These are phyloP conservation scores for Pythium brachiatum DNA, from an alignment of 352 stramenopile species.

Conservation along the genomic window DNA sequence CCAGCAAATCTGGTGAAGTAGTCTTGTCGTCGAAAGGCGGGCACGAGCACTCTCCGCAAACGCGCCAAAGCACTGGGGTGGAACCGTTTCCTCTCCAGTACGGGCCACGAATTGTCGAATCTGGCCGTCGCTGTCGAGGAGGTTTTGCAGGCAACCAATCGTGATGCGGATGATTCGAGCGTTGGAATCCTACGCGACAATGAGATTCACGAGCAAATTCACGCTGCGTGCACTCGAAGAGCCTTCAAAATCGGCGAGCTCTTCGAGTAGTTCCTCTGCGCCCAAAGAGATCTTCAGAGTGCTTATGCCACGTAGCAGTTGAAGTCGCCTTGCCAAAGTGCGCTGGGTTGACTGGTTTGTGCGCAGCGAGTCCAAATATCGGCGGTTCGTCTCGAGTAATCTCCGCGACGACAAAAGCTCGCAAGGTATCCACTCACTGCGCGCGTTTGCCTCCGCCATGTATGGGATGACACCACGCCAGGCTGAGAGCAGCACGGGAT, in stretches of 20 bases:
- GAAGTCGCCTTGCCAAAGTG: neutral
- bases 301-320: neutral
- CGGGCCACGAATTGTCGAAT: neutral
- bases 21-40: neutral
- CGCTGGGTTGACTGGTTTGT: neutral
- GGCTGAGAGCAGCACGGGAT: neutral
- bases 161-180: neutral
- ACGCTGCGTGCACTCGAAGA: neutral
- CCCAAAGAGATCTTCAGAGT: neutral
- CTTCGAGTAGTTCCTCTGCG: neutral
- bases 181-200: neutral
- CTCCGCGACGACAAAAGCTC: neutral
- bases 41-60: neutral
- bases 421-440: neutral
- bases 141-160: neutral
- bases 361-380: neutral
- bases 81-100: neutral
- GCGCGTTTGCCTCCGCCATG: neutral
- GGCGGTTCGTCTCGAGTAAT: neutral
- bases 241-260: neutral
- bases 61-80: neutral
- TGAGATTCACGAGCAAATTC: neutral
- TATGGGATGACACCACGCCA: neutral
- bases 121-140: neutral
- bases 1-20: conserved; percentile 1